Evolutionary conservation across 1,284 basidiomycete genomes (phyloP), one percentile per base, ranked within the genome.

Genomic region (Malassezia nana): DNA sequence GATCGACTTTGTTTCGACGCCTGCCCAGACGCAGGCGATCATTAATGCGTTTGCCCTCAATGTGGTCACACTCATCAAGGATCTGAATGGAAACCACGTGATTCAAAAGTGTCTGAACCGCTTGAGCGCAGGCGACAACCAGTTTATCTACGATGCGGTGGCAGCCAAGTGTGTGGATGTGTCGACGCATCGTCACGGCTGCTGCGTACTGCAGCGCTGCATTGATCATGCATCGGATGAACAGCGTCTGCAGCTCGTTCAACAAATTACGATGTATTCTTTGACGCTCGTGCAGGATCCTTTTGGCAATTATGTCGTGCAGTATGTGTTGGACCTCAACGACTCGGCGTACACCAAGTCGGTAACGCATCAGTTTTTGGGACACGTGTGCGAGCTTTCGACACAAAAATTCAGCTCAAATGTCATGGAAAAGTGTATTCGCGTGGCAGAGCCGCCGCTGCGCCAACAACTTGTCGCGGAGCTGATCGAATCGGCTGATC

Each of bases 31-130:
- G 67, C 87, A 91, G 74, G 89, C 89, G 42, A 89, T 98, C 77
- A 98, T 98, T 73, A 81, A 91, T 56, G 94, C 94, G 10, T 82
- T 99, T 66, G 90, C 89, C 77, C 81, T 95, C 65, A 92, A 95
- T 76, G 94, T 99, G 66, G 94, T 99, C 31, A 91, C 92, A 59
- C 81, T 99, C 62, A 99, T 99, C 84, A 99, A 98, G 81, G 92
- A 99, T 76, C 79, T 99, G 65, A 98, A 99, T 76, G 94, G 94
- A 51, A 98, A 99, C 75, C 94, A 99, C 73, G 94, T 98, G 73
- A 95, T 98, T 65, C 94, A 99, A 77, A 99, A 99, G 78, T 99
- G 94, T 76, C 78, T 98, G 65, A 98, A 99, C 81, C 90, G 94
- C 76, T 79, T 99, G 57, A 86, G 86, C 28, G 88, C 94, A 0